phyloP scores from a whole-genome alignment of 371 early-diverging fungal species.

The Mucor mucedo region DNA sequence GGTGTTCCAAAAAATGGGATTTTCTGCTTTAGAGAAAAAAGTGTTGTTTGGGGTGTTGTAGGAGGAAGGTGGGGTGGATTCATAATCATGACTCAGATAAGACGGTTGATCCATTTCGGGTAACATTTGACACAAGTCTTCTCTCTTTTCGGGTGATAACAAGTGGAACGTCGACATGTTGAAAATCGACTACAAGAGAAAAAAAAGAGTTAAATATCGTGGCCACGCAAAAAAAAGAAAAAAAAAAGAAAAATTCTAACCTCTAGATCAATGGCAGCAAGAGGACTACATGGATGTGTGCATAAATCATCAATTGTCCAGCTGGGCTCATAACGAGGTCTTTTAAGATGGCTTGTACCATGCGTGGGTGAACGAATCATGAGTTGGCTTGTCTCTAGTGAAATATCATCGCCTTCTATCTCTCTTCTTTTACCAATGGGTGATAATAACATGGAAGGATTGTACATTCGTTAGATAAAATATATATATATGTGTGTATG shows the following conservation, averaged over 20 bases:
- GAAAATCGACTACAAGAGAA: constrained; percentile 51
- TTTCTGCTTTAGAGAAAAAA: constrained; percentile 44
- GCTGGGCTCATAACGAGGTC: constrained; percentile 36
- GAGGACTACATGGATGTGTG: constrained; percentile 36
- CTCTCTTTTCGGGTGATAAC: constrained; percentile 39
- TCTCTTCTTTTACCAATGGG: constrained; percentile 20
- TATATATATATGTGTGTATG: background rate
- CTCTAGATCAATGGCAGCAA: constrained; percentile 45
- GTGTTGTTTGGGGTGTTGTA: constrained; percentile 1
- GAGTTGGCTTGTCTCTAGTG: constrained; percentile 38
- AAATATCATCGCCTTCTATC: constrained; percentile 24
- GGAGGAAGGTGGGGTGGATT: background rate
- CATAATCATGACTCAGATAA: background rate
- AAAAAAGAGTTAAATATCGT: too few relatives aligned
- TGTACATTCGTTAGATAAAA: constrained; percentile 4
- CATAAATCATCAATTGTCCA: constrained; percentile 42
- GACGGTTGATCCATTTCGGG: constrained; percentile 34
- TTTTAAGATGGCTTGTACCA: constrained; percentile 3
- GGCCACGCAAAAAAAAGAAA: too few relatives aligned
- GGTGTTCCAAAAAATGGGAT: constrained; percentile 41
- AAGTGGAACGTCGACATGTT: constrained; percentile 45
- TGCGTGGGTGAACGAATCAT: constrained; percentile 28
- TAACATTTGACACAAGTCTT: constrained; percentile 38
- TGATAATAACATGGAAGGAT: constrained; percentile 18
- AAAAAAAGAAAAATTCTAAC: too few relatives aligned